Conservation (phyloP, 768 basidiomycete species). For the Russula ochroleuca region DNA sequence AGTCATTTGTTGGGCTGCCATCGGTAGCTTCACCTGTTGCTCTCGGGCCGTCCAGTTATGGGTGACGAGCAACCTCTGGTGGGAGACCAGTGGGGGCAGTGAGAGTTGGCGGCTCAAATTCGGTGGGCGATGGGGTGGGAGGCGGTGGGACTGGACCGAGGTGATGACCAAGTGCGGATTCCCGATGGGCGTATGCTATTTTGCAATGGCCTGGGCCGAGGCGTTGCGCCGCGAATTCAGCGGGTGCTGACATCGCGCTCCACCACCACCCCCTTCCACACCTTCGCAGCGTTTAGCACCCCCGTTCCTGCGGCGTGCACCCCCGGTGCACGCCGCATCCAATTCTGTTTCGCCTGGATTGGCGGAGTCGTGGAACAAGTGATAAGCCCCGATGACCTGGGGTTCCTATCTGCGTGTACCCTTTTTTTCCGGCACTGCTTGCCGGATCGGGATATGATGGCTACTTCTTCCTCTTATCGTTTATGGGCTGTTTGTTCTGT, state of each 20-base stretch:
- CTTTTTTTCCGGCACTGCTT: neutral
- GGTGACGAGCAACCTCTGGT: slow-evolving; percentile 84
- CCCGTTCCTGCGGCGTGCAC: slow-evolving; percentile 12
- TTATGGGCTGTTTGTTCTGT: neutral
- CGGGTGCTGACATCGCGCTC: slow-evolving; percentile 24
- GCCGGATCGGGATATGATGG: neutral
- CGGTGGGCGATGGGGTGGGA: slow-evolving; percentile 47
- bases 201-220: slow-evolving; percentile 71
- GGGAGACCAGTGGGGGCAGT: slow-evolving; percentile 21
- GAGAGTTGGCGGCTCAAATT: slow-evolving; percentile 26
- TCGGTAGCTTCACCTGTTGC: slow-evolving; percentile 83
- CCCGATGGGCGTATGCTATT: slow-evolving; percentile 71
- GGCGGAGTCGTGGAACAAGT: neutral
- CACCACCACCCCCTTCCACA: neutral
- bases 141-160: slow-evolving; percentile 79
- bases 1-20: slow-evolving; percentile 83
- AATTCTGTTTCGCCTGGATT: neutral
- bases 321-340: neutral
- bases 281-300: slow-evolving; percentile 1
- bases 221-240: slow-evolving; percentile 41
- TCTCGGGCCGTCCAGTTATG: slow-evolving; percentile 86
- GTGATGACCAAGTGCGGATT: slow-evolving; percentile 66
- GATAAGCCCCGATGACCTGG: neutral
- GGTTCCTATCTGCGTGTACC: neutral
- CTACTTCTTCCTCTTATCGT: neutral